Percentiles rank a stretch among this genome's conserved stretches.
Conservation (phyloP, 2,329 filamentous ascomycete genomes). For the Diplodia intermedia region DNA sequence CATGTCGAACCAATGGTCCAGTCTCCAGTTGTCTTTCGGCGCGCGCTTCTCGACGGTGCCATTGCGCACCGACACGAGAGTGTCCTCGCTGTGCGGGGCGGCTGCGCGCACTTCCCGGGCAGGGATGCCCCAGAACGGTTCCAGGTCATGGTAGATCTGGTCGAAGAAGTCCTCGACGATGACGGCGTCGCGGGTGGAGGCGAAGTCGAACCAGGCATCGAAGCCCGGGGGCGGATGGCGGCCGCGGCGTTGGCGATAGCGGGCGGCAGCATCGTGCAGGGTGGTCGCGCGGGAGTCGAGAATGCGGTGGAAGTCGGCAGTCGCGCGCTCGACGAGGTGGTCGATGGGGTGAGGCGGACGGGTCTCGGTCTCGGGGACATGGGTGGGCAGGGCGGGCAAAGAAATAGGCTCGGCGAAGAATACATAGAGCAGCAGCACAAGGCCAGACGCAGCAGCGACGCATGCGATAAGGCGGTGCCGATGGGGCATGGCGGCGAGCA, state of each 20-base stretch:
- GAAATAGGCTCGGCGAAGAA: too few relatives aligned
- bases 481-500: too few relatives aligned
- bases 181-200: slow-evolving; percentile 50
- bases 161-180: slow-evolving; percentile 58
- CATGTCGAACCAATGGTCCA: neutral
- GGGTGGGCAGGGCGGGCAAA: too few relatives aligned
- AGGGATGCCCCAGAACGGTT: slow-evolving; percentile 57
- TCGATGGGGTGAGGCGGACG: neutral
- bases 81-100: neutral
- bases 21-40: neutral
- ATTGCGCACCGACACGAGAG: neutral
- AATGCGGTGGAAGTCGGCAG: neutral
- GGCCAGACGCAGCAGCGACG: too few relatives aligned
- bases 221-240: slow-evolving; percentile 58
- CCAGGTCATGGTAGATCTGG: slow-evolving; percentile 58
- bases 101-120: slow-evolving; percentile 49
- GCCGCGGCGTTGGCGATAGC: neutral
- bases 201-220: slow-evolving; percentile 56
- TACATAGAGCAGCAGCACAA: too few relatives aligned
- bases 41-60: neutral
- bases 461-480: too few relatives aligned
- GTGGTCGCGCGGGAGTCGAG: neutral
- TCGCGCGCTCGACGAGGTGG: neutral
- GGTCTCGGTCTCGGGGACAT: too few relatives aligned
- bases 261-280: neutral